Evolutionary conservation across 2,329 filamentous ascomycete species (phyloP), one percentile per base, ranked within the genome.

Genomic region (Penicillium rolfsii): DNA sequence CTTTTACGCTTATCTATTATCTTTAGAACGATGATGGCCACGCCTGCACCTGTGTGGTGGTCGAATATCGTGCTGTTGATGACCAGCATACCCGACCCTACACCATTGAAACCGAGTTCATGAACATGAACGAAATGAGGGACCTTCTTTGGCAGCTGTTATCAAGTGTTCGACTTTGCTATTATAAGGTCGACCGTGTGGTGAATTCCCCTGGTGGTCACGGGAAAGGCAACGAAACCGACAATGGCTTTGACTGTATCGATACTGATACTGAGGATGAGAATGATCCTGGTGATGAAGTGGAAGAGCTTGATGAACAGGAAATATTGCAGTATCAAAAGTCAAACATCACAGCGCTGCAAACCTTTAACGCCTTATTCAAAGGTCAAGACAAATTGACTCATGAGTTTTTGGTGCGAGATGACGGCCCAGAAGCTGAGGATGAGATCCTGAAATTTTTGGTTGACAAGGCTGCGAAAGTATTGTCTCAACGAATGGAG

Each of bases 21-120:
- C 6, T 24, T 9, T 19, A 68, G 67, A 62, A 55, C 26, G 56
- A 60, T 24, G 58, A 57, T 49, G 64, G 59, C 2, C 11, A 35
- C 1, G 67, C 67, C 26, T 69, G 66, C 45, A 69, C 67, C 5
- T 64, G 55, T 11, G 62, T 69, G 8, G 63, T 66, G 5, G 67
- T 65, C 2, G 66, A 69, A 14, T 68, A 66, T 33, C 63, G 66
- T 22, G 19, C 56, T 7, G 12, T 58, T 1, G 61, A 68, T 60
- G 53, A 49, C 0, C 6, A 28, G 1, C 63, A 67, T 41, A 59
- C 52, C 1, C 19, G 53, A 19, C 30, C 48, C 2, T 68, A 62
- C 24, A 64, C 60, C 2, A 60, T 68, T 22, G 63, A 69, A 35
- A 56, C 58, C 2, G 40, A 60, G 4, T 65, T 58, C 28, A 68